These are phyloP conservation scores for Gelatoporia subvermispora DNA, from an alignment of 768 basidiomycete genomes.

Conservation along the genomic window DNA sequence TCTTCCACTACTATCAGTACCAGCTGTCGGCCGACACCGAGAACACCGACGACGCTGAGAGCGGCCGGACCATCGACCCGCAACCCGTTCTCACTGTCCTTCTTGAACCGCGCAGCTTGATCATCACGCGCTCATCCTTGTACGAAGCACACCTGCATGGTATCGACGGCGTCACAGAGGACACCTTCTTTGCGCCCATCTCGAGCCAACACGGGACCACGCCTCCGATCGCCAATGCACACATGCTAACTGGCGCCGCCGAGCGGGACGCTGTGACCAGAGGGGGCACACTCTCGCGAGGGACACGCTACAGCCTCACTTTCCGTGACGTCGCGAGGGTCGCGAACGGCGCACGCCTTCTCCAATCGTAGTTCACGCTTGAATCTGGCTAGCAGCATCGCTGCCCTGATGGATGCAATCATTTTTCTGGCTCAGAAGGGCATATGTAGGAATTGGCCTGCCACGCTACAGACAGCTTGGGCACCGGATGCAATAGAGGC, in stretches of 20 bases:
- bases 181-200: constrained; percentile 33
- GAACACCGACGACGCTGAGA: constrained; percentile 11
- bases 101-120: constrained; percentile 80
- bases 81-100: constrained; percentile 67
- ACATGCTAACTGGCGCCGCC: constrained; percentile 39
- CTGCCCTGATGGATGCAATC: no score
- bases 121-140: constrained; percentile 66
- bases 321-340: constrained; percentile 79
- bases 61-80: constrained; percentile 55
- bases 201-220: constrained; percentile 21
- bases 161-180: constrained; percentile 57
- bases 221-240: constrained; percentile 52
- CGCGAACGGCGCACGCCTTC: constrained; percentile 23
- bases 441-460: no score
- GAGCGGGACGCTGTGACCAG: constrained; percentile 34
- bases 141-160: constrained; percentile 79
- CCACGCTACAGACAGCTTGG: no score
- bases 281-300: constrained; percentile 53
- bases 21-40: constrained; percentile 13
- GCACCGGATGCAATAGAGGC: no score
- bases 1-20: constrained; percentile 82
- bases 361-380: constrained; percentile 16
- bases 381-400: not conserved
- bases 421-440: no score
- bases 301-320: constrained; percentile 74